A percentile compares a stretch with the other conserved stretches of the same genome.
Evolutionary conservation across 345 rosid species (phyloP).

Genomic region (Bretschneidera sinensis): DNA sequence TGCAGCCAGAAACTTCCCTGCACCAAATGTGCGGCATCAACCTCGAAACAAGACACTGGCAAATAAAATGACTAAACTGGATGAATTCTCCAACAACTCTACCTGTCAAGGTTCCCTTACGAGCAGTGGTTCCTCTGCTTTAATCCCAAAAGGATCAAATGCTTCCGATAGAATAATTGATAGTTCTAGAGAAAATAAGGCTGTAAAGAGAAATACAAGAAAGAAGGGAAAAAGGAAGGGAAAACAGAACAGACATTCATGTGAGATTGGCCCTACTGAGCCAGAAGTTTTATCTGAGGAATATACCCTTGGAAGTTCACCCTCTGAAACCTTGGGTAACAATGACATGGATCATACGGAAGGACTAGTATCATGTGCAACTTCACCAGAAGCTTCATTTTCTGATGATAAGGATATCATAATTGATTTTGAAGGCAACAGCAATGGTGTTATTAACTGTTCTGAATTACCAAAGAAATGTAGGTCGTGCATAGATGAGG

Average conservation of each 20-base stretch:
- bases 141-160: constrained; percentile 18
- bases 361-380: constrained; percentile 12
- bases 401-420: constrained; percentile 11
- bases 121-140: constrained; percentile 20
- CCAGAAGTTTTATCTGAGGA: constrained; percentile 19
- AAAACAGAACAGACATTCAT: constrained; percentile 25
- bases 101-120: constrained; percentile 15
- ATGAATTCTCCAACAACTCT: constrained; percentile 15
- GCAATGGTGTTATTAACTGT: constrained; percentile 1
- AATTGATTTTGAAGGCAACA: constrained; percentile 14
- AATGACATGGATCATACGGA: constrained; percentile 15
- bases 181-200: constrained; percentile 18
- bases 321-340: constrained; percentile 19
- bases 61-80: constrained; percentile 17
- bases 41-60: constrained; percentile 20
- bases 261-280: constrained; percentile 18
- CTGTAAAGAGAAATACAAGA: constrained; percentile 21
- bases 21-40: constrained; percentile 24
- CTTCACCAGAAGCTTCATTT: constrained; percentile 23
- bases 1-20: constrained; percentile 21
- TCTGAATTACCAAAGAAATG: constrained; percentile 11
- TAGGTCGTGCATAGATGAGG: constrained; percentile 16
- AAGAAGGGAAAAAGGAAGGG: constrained; percentile 39
- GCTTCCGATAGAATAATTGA: constrained; percentile 14
- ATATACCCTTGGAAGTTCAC: constrained; percentile 14